phyloP scores from a whole-genome alignment of 371 early-diverging fungal genomes.

The Gilbertella persicaria region DNA sequence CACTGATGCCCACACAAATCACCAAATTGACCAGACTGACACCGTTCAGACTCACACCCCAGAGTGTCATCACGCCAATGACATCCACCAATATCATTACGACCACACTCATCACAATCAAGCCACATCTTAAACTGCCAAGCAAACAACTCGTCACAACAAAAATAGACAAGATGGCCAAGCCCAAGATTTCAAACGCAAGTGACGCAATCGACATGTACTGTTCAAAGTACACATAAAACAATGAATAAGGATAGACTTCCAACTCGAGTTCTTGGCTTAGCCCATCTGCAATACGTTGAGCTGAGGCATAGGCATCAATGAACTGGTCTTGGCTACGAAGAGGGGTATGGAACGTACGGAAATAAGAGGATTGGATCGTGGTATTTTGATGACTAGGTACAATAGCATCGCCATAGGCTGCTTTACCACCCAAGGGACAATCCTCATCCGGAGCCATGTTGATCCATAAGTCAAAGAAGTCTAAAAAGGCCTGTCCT shows the following conservation, averaged over 20 bases:
- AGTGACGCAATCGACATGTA: constrained; percentile 63
- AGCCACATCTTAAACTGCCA: constrained; percentile 57
- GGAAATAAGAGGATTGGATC: constrained; percentile 64
- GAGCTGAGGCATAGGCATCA: constrained; percentile 61
- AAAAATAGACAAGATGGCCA: constrained; percentile 64
- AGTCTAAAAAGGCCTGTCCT: constrained; percentile 61
- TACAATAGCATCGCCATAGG: constrained; percentile 66
- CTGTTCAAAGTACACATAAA: constrained; percentile 81
- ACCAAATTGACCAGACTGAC: constrained; percentile 76
- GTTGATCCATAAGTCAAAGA: constrained; percentile 59
- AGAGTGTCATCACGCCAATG: constrained; percentile 68
- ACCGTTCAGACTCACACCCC: constrained; percentile 71
- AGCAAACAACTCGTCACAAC: constrained; percentile 60
- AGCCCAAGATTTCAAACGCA: constrained; percentile 55
- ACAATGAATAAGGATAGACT: constrained; percentile 74
- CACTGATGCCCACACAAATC: constrained; percentile 77
- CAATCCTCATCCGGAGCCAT: constrained; percentile 62
- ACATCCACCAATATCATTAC: constrained; percentile 68
- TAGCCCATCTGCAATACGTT: constrained; percentile 63
- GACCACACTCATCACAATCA: constrained; percentile 62
- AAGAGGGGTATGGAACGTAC: constrained; percentile 71
- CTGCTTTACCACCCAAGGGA: constrained; percentile 74
- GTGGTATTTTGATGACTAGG: constrained; percentile 28
- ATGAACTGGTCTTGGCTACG: constrained; percentile 70
- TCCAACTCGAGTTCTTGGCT: constrained; percentile 47